These are phyloP conservation scores for Dinochytrium kinnereticum DNA, from an alignment of 371 early-diverging fungal species.

Conservation along the genomic window DNA sequence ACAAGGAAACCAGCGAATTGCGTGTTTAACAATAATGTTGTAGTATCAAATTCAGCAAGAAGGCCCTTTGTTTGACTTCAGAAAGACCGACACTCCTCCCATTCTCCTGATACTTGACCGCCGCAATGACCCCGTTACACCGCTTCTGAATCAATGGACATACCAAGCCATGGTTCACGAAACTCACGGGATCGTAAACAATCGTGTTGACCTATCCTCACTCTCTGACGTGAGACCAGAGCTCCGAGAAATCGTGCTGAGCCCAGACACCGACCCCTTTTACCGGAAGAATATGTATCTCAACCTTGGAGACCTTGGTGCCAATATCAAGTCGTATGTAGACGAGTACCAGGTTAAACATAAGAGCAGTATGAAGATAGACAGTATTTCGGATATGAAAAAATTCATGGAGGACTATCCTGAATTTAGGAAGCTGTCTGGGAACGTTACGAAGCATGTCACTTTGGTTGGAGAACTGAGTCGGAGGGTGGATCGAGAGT, in stretches of 20 bases:
- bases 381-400: constrained; percentile 96
- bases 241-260: constrained; percentile 86
- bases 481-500: constrained; percentile 72
- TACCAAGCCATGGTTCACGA: constrained; percentile 99
- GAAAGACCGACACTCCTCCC: constrained; percentile 81
- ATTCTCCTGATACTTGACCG: constrained; percentile 93
- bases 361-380: constrained; percentile 86
- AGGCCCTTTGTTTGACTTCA: constrained; percentile 81
- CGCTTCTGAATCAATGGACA: constrained; percentile 97
- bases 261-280: constrained; percentile 80
- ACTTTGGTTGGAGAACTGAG: constrained; percentile 92
- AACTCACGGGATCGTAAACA: constrained; percentile 91
- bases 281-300: constrained; percentile 86
- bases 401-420: constrained; percentile 97
- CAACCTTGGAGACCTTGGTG: constrained; percentile 94
- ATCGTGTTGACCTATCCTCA: constrained; percentile 86
- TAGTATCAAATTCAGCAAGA: constrained; percentile 82
- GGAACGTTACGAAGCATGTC: constrained; percentile 97
- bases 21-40: neutral
- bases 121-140: constrained; percentile 96
- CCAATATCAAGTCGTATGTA: constrained; percentile 90
- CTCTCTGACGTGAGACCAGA: constrained; percentile 78
- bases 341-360: constrained; percentile 90
- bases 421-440: constrained; percentile 91
- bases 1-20: constrained; percentile 24